Base-by-base conservation (phyloP, 805 yeast genomes). In the Tetrapisispora pingtungensis region DNA sequence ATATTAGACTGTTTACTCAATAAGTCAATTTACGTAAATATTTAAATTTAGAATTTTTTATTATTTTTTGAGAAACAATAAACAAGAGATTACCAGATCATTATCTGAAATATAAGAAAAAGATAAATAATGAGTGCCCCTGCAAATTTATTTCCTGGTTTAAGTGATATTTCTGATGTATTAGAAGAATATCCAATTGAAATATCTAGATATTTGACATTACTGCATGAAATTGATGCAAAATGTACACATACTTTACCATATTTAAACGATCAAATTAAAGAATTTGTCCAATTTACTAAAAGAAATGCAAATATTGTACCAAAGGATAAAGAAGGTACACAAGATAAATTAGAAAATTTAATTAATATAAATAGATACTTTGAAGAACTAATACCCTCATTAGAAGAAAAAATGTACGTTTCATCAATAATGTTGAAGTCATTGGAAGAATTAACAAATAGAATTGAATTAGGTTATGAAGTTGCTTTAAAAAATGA, bases 381-480 rank as follows among this genome's bases (percentile, higher is more conserved):
- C 30, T 68, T 78, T 17, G 69, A 71, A 49, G 95, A 85, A 46
- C 71, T 90, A 45, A 78, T 90, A 69, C 97, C 97, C 0, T 85
- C 96, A 49, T 66, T 90, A 44, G 97, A 90, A 60, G 97, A 93
- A 61, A 93, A 93, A 65, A 87, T 93, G 94, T 97, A 90, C 62
- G 96, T 93, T 35, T 90, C 97, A 4, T 81, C 90, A 1, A 81
- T 86, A 33, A 96, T 97, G 19, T 74, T 85, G 27, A 97, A 89
- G 54, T 73, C 81, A 12, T 73, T 88, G 38, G 67, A 72, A 27
- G 77, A 80, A 46, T 84, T 86, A 56, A 66, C 86, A 44, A 73
- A 71, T 42, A 71, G 97, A 42, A 72, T 93, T 50, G 84, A 89
- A 58, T 77, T 82, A 52, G 95, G 85, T 57, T 89, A 78, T 67